phyloP scores from a whole-genome alignment of 2,329 filamentous ascomycete genomes.

The Blastomyces emzantsi region DNA sequence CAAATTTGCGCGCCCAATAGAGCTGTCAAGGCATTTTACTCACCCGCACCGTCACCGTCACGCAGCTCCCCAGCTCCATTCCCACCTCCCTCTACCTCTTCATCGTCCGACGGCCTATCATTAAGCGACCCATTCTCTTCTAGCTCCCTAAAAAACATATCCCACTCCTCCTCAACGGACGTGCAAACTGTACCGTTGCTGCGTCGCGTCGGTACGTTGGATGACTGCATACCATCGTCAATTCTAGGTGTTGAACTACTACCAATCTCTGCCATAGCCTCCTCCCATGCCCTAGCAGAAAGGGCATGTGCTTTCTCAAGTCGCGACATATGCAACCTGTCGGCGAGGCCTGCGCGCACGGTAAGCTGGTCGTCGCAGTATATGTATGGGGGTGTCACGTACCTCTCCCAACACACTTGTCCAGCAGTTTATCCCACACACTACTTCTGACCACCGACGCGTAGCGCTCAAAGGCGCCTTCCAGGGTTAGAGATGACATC shows the following conservation, averaged over 20 bases:
- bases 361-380: neutral
- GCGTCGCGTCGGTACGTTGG: neutral
- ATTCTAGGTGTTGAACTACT: neutral
- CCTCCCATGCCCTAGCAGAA: neutral
- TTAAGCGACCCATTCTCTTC: slow-evolving; percentile 3
- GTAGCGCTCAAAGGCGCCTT: slow-evolving; percentile 1
- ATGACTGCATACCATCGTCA: neutral
- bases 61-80: neutral
- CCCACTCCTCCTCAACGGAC: slow-evolving; percentile 1
- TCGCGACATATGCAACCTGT: slow-evolving; percentile 2
- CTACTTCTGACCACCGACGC: neutral
- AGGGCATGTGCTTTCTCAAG: slow-evolving; percentile 7
- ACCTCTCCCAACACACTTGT: slow-evolving; percentile 8
- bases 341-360: neutral
- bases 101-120: neutral
- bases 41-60: neutral
- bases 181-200: neutral
- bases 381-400: neutral
- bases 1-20: neutral
- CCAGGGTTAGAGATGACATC: neutral
- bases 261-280: neutral
- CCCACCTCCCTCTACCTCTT: neutral
- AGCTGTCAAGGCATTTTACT: neutral
- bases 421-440: slow-evolving; percentile 5
- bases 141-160: neutral